Percentiles rank a stretch among this genome's conserved stretches.
These are phyloP conservation scores for Salvia splendens DNA, from an alignment of 257 asterid species.

Conservation along the genomic window DNA sequence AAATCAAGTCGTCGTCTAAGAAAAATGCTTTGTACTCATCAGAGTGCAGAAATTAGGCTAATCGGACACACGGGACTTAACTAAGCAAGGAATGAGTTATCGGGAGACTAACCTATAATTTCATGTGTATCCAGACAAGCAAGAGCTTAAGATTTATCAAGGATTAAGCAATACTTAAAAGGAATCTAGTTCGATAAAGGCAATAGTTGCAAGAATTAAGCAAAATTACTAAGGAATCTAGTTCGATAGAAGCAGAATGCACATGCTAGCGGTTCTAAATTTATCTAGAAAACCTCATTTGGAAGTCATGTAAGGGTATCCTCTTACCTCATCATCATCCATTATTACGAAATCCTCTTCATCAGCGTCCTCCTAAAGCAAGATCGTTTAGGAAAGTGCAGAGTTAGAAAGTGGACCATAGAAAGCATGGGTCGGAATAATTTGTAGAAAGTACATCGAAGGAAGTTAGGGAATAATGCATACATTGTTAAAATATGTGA, in stretches of 20 bases:
- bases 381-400: neutral
- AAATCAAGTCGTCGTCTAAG: neutral
- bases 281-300: neutral
- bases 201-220: conserved; percentile 8
- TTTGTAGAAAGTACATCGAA: conserved; percentile 12
- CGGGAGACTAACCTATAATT: too few species aligned
- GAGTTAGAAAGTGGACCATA: conserved; percentile 2
- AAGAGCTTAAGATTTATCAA: too few species aligned
- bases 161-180: too few species aligned
- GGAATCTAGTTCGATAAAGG: neutral
- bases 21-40: too few species aligned
- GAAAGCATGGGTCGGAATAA: conserved; percentile 18
- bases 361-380: conserved; percentile 49
- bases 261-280: too few species aligned
- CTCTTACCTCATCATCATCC: conserved; percentile 60
- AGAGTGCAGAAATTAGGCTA: too few species aligned
- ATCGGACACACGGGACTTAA: too few species aligned
- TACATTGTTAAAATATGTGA: conserved; percentile 61
- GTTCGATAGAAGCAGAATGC: too few species aligned
- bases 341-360: conserved; percentile 55
- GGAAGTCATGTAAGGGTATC: neutral
- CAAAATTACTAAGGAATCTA: neutral
- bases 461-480: conserved; percentile 22
- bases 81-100: too few species aligned
- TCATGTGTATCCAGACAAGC: too few species aligned